A percentile compares a stretch with the other conserved stretches of the same genome.
phyloP scores from a whole-genome alignment of 345 rosid genomes.

The Syzygium jambos region DNA sequence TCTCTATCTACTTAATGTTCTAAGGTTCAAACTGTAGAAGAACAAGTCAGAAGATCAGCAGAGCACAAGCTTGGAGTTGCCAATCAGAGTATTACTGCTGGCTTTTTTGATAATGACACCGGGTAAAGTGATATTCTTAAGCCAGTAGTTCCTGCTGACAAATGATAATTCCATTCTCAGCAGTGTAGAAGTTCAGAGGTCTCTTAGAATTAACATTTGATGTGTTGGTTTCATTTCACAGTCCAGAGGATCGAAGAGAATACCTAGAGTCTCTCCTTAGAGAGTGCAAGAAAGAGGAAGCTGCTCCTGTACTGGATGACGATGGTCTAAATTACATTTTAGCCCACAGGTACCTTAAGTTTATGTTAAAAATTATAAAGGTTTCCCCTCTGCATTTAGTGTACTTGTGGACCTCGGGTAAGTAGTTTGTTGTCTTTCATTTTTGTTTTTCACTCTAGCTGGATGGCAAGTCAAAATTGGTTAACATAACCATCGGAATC shows the following conservation, averaged over 20 bases:
- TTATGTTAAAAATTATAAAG: background rate
- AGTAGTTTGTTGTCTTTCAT: background rate
- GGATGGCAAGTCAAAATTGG: background rate
- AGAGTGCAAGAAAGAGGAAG: constrained; percentile 92
- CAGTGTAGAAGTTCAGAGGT: background rate
- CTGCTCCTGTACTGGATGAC: constrained; percentile 79
- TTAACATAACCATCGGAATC: background rate
- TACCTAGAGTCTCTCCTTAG: constrained; percentile 81
- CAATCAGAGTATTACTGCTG: constrained; percentile 96
- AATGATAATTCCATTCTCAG: background rate
- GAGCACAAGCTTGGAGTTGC: constrained; percentile 98
- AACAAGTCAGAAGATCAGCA: constrained; percentile 92
- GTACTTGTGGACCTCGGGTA: background rate
- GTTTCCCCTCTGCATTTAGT: background rate
- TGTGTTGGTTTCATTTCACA: constrained; percentile 12
- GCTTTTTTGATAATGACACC: constrained; percentile 90
- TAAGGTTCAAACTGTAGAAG: constrained; percentile 92
- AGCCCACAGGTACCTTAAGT: constrained; percentile 63
- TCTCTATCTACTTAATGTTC: no score
- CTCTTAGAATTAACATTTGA: background rate
- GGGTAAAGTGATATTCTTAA: constrained; percentile 28
- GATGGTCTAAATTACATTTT: constrained; percentile 72
- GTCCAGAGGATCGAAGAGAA: constrained; percentile 94
- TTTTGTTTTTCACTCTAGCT: background rate
- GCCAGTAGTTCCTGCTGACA: background rate